Evolutionary conservation across 345 rosid genomes (phyloP), one percentile per base, ranked within the genome.

Genomic region (Salix brachista): DNA sequence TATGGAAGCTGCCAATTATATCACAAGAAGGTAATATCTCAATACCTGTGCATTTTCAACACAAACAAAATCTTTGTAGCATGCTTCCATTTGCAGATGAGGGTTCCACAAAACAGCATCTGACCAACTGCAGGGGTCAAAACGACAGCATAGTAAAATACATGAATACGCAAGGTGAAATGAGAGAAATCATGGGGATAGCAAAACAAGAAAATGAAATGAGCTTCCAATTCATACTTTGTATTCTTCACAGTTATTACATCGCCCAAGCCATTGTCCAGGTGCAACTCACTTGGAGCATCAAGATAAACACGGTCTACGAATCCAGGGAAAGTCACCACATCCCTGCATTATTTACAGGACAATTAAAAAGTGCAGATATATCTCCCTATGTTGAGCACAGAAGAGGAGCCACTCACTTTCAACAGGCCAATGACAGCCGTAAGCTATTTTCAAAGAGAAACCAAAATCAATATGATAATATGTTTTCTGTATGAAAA

Each of bases 81-180:
- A 93, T 26, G 99, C 94, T 81, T 93, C 99, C 99, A 93, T 91
- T 88, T 90, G 97, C 42, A 83, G 72, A 85, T 93, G 93, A 11
- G 99, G 97, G 77, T 93, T 93, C 97, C 99, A 93, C 69, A 95
- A 69, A 79, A 95, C 99, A 23, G 91, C 90, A 85, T 93, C 99
- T 4, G 97, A 90, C 99, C 99, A 95, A 82, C 97, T 93, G 84
- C 78, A 81, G 52, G 34, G 66, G 80, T 56, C 78, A 39, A 74
- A 21, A 2, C 39, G 65, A 34, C 32, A 61, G 28, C 13, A 64
- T 66, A 37, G 66, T 34, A 69, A 77, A 60, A 80, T 75, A 81
- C 5, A 64, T 23, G 46, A 25, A 21, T 18, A 60, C 17, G 30
- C 75, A 65, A 54, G 67, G 67, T 37, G 48, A 17, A 5, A 5